Evolutionary conservation across 2,329 filamentous ascomycete genomes (phyloP).

Genomic region (Plectosphaerella sp.): DNA sequence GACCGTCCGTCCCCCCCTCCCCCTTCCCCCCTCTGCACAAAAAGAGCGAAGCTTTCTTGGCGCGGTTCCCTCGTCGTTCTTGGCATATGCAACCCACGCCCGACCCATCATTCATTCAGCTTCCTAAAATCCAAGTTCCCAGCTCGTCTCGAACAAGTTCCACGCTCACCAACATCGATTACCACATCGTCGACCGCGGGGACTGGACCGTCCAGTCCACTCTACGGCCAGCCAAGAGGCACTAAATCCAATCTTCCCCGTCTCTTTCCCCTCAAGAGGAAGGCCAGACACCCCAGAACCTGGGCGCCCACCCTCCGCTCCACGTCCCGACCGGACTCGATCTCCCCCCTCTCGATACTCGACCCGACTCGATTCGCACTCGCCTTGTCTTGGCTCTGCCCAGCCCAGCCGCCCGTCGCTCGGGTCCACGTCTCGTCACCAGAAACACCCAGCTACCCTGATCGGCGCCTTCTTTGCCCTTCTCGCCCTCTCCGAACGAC

Average conservation of each 20-base stretch:
- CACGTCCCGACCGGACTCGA: background rate
- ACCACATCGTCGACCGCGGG: no score
- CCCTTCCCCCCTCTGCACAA: conserved; percentile 3
- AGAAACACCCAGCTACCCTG: background rate
- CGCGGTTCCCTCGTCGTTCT: conserved; percentile 14
- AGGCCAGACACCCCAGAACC: background rate
- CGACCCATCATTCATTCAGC: conserved; percentile 4
- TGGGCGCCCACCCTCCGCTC: background rate
- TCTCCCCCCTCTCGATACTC: background rate
- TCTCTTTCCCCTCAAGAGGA: background rate
- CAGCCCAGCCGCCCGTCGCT: background rate
- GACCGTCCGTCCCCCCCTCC: conserved; percentile 6
- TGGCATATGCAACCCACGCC: conserved; percentile 16
- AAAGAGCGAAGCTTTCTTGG: conserved; percentile 16
- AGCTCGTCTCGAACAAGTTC: no score
- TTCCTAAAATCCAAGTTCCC: background rate
- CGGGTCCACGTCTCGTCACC: background rate
- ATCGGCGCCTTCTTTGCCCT: conserved; percentile 7
- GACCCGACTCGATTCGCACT: background rate
- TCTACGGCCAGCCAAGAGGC: background rate
- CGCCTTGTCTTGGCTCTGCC: background rate
- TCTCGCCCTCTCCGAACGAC: conserved; percentile 16
- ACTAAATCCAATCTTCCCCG: background rate
- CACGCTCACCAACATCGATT: no score
- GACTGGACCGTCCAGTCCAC: no score